A percentile compares a stretch with the other conserved stretches of the same genome.
These are phyloP conservation scores for Torrubiella hemipterigena DNA, from an alignment of 2,329 filamentous ascomycete genomes.

Conservation along the genomic window DNA sequence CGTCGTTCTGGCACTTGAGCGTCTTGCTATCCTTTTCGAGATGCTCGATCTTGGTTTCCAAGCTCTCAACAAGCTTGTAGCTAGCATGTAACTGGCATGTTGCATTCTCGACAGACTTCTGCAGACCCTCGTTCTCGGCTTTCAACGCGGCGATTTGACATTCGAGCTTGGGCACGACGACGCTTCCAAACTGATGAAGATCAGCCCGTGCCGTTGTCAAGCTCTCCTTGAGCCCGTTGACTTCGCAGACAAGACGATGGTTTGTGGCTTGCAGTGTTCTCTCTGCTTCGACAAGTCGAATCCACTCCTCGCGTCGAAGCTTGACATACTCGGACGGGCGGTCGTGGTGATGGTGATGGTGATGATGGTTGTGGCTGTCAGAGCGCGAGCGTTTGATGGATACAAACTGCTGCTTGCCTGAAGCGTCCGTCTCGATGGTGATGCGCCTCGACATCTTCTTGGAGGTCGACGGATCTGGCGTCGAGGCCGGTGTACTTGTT, in stretches of 20 bases:
- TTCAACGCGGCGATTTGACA: constrained; percentile 22
- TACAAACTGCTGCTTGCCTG: constrained; percentile 23
- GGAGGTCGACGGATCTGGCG: constrained; percentile 1
- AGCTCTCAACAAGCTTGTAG: constrained; percentile 18
- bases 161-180: constrained; percentile 23
- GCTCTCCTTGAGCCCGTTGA: constrained; percentile 20
- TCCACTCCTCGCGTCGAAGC: constrained; percentile 24
- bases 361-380: constrained; percentile 17
- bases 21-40: constrained; percentile 25
- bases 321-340: constrained; percentile 17
- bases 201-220: constrained; percentile 23
- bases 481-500: constrained; percentile 4
- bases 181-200: constrained; percentile 17
- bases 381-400: constrained; percentile 26
- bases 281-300: constrained; percentile 22
- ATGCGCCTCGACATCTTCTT: constrained; percentile 21
- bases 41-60: constrained; percentile 19
- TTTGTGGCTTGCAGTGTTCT: constrained; percentile 21
- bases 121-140: constrained; percentile 26
- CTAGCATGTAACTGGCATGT: constrained; percentile 18
- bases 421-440: constrained; percentile 22
- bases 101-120: constrained; percentile 21
- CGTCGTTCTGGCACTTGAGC: constrained; percentile 21
- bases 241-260: constrained; percentile 18
- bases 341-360: constrained; percentile 17